A percentile compares a stretch with the other conserved stretches of the same genome.
phyloP scores from a whole-genome alignment of 768 basidiomycete species.

The Tulasnella sp. region DNA sequence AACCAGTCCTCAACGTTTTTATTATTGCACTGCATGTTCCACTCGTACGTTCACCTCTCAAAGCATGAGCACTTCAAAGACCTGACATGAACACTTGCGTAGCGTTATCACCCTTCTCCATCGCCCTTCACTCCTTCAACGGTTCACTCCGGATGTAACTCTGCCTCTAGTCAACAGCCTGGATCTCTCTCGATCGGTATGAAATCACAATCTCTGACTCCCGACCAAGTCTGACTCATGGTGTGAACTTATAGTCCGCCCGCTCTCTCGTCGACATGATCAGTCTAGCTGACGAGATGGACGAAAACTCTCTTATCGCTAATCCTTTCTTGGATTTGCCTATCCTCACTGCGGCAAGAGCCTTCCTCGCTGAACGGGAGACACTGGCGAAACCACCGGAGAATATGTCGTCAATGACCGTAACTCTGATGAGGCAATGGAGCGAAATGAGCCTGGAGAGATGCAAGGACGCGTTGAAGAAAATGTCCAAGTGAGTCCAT shows the following conservation, averaged over 20 bases:
- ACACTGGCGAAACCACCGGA: slow-evolving; percentile 7
- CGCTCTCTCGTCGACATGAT: slow-evolving; percentile 21
- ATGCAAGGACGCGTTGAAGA: slow-evolving; percentile 18
- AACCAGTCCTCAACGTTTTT: slow-evolving; percentile 19
- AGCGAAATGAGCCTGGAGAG: slow-evolving; percentile 16
- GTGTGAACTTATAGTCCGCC: slow-evolving; percentile 19
- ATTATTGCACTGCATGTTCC: slow-evolving; percentile 21
- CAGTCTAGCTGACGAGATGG: slow-evolving; percentile 17
- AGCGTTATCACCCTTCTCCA: slow-evolving; percentile 18
- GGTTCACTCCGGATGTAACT: slow-evolving; percentile 19
- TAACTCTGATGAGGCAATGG: slow-evolving; percentile 17
- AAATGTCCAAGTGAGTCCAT: slow-evolving; percentile 17
- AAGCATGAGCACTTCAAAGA: too few relatives aligned
- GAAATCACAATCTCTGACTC: too few relatives aligned
- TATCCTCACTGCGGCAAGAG: slow-evolving; percentile 19
- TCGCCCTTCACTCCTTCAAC: slow-evolving; percentile 18
- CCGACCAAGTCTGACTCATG: neutral
- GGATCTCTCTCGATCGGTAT: slow-evolving; percentile 19
- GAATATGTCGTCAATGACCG: slow-evolving; percentile 15
- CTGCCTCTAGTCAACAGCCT: slow-evolving; percentile 17
- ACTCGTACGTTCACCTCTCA: neutral
- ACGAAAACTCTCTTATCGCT: slow-evolving; percentile 15
- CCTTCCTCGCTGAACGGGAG: slow-evolving; percentile 19
- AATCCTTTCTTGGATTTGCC: slow-evolving; percentile 21
- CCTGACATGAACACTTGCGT: too few relatives aligned